These are phyloP conservation scores for Claviceps capensis DNA, from an alignment of 2,329 filamentous ascomycete genomes.

Conservation along the genomic window DNA sequence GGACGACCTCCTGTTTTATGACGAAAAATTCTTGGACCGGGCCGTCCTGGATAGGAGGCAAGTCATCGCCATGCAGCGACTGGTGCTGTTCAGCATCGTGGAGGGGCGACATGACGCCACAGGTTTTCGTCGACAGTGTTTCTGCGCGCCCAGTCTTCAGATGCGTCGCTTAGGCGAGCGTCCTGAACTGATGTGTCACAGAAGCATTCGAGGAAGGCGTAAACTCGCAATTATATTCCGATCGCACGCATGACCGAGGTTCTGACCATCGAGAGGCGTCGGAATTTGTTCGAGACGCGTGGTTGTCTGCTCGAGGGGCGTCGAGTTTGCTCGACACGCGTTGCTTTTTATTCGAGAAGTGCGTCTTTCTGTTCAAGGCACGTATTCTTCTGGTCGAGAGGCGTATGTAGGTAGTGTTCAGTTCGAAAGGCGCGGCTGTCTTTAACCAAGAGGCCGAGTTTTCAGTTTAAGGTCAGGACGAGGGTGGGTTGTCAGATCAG, in stretches of 20 bases:
- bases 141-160: constrained; percentile 1
- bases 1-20: constrained; percentile 72
- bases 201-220: constrained; percentile 1
- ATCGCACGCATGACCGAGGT: constrained; percentile 1
- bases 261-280: neutral
- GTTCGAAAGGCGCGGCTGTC: too few relatives aligned
- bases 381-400: neutral
- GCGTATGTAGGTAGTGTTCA: too few relatives aligned
- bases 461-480: too few relatives aligned
- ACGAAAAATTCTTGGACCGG: constrained; percentile 36
- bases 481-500: too few relatives aligned
- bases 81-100: constrained; percentile 11
- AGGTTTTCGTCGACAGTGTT: neutral
- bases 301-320: neutral
- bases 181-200: neutral
- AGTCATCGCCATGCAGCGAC: constrained; percentile 18
- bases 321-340: too few relatives aligned
- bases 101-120: constrained; percentile 5
- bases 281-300: neutral
- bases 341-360: neutral
- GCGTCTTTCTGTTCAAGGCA: neutral
- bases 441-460: too few relatives aligned
- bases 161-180: constrained; percentile 4
- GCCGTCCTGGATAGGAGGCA: constrained; percentile 21
- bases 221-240: neutral